Conservation (phyloP, 768 basidiomycete species). For the Lactifluus hygrophoroides region DNA sequence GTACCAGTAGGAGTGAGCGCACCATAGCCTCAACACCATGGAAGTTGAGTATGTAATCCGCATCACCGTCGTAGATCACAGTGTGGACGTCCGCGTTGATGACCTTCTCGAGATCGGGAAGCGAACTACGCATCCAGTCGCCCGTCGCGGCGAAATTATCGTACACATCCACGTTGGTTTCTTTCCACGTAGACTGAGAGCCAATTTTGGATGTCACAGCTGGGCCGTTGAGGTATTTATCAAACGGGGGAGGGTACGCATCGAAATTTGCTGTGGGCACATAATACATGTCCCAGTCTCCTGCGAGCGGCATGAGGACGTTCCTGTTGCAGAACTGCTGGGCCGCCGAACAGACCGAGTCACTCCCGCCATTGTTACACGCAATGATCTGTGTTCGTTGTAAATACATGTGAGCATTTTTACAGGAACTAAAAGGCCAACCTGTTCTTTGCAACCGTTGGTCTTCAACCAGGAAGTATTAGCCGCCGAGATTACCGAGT, state of each 20-base stretch:
- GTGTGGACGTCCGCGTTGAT: too few species aligned
- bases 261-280: constrained; percentile 36
- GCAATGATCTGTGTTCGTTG: constrained; percentile 35
- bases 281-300: constrained; percentile 50
- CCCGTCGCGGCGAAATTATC: constrained; percentile 39
- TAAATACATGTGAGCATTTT: not conserved
- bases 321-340: constrained; percentile 51
- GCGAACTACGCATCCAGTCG: constrained; percentile 32
- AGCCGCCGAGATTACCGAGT: constrained; percentile 33
- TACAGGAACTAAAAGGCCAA: constrained; percentile 18
- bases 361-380: constrained; percentile 42
- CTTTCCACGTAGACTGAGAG: constrained; percentile 35
- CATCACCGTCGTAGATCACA: too few species aligned
- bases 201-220: constrained; percentile 33
- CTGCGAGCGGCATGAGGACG: constrained; percentile 27
- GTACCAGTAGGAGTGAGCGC: not conserved
- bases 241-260: constrained; percentile 41
- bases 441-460: constrained; percentile 44
- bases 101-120: too few species aligned
- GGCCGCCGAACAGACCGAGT: constrained; percentile 46
- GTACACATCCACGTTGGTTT: constrained; percentile 36
- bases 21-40: constrained; percentile 53
- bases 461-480: constrained; percentile 36
- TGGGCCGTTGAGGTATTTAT: constrained; percentile 25
- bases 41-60: constrained; percentile 30